phyloP scores from a whole-genome alignment of 345 rosid genomes.

The Fremontodendron californicum region DNA sequence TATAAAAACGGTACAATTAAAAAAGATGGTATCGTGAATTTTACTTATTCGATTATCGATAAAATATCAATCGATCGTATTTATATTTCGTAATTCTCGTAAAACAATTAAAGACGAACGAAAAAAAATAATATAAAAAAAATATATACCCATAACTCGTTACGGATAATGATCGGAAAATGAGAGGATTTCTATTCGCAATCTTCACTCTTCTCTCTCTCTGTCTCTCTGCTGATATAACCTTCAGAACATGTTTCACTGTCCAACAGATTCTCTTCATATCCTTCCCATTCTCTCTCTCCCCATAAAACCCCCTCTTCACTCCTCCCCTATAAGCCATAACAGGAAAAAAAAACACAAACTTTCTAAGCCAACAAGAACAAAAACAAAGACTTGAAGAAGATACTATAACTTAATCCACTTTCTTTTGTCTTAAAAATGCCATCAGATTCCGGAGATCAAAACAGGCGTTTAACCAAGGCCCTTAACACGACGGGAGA shows the following conservation, averaged over 20 bases:
- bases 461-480: slow-evolving; percentile 28
- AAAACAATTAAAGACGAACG: too few species aligned
- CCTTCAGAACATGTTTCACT: slow-evolving; percentile 30
- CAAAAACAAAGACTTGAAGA: background rate
- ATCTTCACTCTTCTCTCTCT: background rate
- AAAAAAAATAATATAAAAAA: too few species aligned
- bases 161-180: too few species aligned
- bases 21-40: too few species aligned
- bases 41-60: too few species aligned
- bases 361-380: background rate
- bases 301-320: slow-evolving; percentile 23
- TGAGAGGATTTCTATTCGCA: too few species aligned
- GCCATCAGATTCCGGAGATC: slow-evolving; percentile 45
- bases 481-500: slow-evolving; percentile 26
- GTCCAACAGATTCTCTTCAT: slow-evolving; percentile 31
- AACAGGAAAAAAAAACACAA: background rate
- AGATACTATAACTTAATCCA: background rate
- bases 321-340: background rate
- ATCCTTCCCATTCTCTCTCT: slow-evolving; percentile 15
- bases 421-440: slow-evolving; percentile 27
- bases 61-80: too few species aligned
- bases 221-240: slow-evolving; percentile 20
- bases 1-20: too few species aligned
- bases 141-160: too few species aligned
- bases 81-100: too few species aligned